Base-by-base conservation (phyloP, 768 basidiomycete species). In the Mycena floridula region DNA sequence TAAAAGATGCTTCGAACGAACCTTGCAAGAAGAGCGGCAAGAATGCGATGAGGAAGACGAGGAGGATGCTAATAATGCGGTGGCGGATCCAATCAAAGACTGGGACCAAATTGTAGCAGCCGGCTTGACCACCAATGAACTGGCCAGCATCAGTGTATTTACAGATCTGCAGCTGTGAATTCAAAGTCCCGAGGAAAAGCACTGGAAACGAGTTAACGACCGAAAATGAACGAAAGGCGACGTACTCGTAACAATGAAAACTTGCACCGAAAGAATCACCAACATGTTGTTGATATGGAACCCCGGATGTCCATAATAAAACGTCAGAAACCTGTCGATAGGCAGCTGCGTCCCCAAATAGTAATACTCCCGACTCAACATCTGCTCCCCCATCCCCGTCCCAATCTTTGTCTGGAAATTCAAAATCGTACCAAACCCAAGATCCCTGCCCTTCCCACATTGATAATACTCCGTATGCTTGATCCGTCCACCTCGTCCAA, bases 261-360 rank as follows among this genome's bases (percentile, higher is more conserved):
- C 69, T 63, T 97, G 95, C 22, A 98, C 89, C 30, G 96, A 95
- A 52, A 96, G 66, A 59, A 99, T 99, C 65, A 99, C 88, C 60
- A 98, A 72, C 81, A 98, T 98, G 64, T 98, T 99, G 76, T 99
- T 97, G 71, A 99, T 95, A 60, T 98, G 96, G 85, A 99, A 99
- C 42, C 91, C 96, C 36, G 96, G 96, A 63, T 98, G 96, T 37
- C 92, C 94, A 54, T 99, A 99, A 72, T 99, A 98, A 76, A 98
- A 99, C 40, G 96, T 99, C 65, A 99, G 70, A 82, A 99, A 99
- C 37, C 96, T 83, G 62, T 99, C 96, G 60, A 98, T 85, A 27
- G 96, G 94, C 43, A 99, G 78, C 60, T 98, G 96, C 21, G 96
- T 99, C 23, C 96, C 96, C 50, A 99, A 67, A 58, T 98, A 98